Evolutionary conservation across 1,139 yeast species (phyloP).

Genomic region (Yamadazyma membranifaciens): DNA sequence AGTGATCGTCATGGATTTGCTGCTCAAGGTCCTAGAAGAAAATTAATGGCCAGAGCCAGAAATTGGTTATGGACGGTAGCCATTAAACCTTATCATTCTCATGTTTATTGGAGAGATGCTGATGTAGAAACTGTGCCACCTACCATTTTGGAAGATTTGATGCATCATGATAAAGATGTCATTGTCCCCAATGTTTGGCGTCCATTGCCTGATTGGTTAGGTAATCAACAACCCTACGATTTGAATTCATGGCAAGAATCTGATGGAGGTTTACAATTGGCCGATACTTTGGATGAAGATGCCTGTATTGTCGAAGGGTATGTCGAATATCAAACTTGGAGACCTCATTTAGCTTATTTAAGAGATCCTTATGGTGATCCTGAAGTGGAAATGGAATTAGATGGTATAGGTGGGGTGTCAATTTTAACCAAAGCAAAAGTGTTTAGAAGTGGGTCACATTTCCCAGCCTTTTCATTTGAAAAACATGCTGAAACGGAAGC

Average conservation of each 20-base stretch:
- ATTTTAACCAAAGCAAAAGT: slow-evolving; percentile 78
- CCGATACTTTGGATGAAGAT: slow-evolving; percentile 75
- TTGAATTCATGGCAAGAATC: slow-evolving; percentile 89
- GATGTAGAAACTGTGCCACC: slow-evolving; percentile 54
- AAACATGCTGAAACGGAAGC: slow-evolving; percentile 95
- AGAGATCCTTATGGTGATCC: slow-evolving; percentile 87
- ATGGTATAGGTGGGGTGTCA: slow-evolving; percentile 91
- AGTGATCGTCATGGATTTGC: slow-evolving; percentile 54
- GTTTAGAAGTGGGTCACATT: slow-evolving; percentile 77
- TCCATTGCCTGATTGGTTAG: slow-evolving; percentile 87
- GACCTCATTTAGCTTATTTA: slow-evolving; percentile 85
- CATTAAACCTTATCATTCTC: slow-evolving; percentile 51
- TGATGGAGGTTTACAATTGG: slow-evolving; percentile 78
- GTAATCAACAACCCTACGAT: slow-evolving; percentile 87
- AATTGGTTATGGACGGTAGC: slow-evolving; percentile 55
- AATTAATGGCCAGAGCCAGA: slow-evolving; percentile 54
- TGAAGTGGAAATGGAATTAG: slow-evolving; percentile 81
- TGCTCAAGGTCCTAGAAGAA: slow-evolving; percentile 54
- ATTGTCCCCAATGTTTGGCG: slow-evolving; percentile 89
- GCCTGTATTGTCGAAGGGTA: slow-evolving; percentile 91
- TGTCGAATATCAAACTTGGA: slow-evolving; percentile 90
- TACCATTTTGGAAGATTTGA: slow-evolving; percentile 50
- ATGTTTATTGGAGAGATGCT: slow-evolving; percentile 57
- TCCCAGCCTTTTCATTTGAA: slow-evolving; percentile 88
- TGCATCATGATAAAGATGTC: slow-evolving; percentile 54